These are phyloP conservation scores for Colletotrichum agaves DNA, from an alignment of 2,329 filamentous ascomycete species.

Conservation along the genomic window DNA sequence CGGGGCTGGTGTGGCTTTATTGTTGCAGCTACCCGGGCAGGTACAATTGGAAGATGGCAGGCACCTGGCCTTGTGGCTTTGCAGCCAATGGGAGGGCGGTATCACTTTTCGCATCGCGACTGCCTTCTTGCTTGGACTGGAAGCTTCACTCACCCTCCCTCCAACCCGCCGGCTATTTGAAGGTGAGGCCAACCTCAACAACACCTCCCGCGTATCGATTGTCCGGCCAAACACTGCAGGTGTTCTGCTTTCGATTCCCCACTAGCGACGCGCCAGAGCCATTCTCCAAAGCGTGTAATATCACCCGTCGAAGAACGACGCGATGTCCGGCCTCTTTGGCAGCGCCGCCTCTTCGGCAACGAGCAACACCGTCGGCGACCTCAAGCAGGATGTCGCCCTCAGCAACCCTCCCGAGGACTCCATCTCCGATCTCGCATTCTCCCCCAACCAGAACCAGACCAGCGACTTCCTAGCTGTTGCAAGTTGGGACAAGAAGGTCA, in stretches of 20 bases:
- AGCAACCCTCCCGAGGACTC: slow-evolving; percentile 85
- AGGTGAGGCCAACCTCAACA: slow-evolving; percentile 1
- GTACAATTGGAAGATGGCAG: slow-evolving; percentile 8
- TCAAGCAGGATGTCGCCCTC: slow-evolving; percentile 87
- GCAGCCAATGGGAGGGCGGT: slow-evolving; percentile 18
- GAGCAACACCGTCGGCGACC: slow-evolving; percentile 85
- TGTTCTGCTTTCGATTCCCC: too few relatives aligned
- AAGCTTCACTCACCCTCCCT: slow-evolving; percentile 3
- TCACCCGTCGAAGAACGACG: slow-evolving; percentile 1
- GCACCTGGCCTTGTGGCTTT: slow-evolving; percentile 34
- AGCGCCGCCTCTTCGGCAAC: slow-evolving; percentile 61
- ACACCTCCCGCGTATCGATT: not conserved
- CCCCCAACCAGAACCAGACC: slow-evolving; percentile 65
- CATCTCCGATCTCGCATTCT: slow-evolving; percentile 89
- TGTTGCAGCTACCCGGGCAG: slow-evolving; percentile 8
- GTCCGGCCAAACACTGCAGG: not conserved
- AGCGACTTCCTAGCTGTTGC: slow-evolving; percentile 87
- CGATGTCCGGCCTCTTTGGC: slow-evolving; percentile 74
- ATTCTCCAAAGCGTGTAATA: not conserved
- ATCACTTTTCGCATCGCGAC: slow-evolving; percentile 37
- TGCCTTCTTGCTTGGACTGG: slow-evolving; percentile 25
- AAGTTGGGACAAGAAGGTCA: slow-evolving; percentile 98
- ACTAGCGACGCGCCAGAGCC: not conserved
- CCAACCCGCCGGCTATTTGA: slow-evolving; percentile 18
- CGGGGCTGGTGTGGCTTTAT: slow-evolving; percentile 13